Evolutionary conservation across 371 early-diverging fungal genomes (phyloP), one percentile per base, ranked within the genome.

Genomic region (Encephalitozoon hellem): DNA sequence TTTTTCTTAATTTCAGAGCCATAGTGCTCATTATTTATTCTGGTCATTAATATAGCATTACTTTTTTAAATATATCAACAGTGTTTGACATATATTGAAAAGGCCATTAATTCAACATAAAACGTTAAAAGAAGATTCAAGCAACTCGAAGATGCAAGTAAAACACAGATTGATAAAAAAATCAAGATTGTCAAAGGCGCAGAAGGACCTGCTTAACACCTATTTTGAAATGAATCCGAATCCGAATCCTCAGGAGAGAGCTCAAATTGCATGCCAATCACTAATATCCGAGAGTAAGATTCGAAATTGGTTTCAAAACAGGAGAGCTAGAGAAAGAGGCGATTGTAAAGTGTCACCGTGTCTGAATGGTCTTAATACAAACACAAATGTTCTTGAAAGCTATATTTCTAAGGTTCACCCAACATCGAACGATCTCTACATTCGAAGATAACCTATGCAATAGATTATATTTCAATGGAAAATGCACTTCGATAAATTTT

Each of bases 291-390:
- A 72, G 39, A 55, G 77, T 26, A 84, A 79, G 28, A 69, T 84
- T 9, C 73, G 80, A 66, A 84, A 81, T 15, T 84, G 84, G 84
- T 84, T 84, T 47, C 84, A 84, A 67, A 84, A 84, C 72, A 81
- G 76, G 65, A 21, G 84, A n/a, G 80, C 84, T 4, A 84, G 80
- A 65, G 76, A 79, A 45, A 77, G 77, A 74, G 28, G 21, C 8
- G 47, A 45, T 21, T 21, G 15, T 45, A 30, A n/a, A 18, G 26
- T 4, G 28, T 15, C 28, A 1, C 23, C 43, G 18, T 25, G 34
- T 26, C 49, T 38, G 30, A 25, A 8, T 18, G 12, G 2, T 15
- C 21, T 18, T 28, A 43, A 15, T 39, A 28, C 11, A 28, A 43
- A 15, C 18, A 28, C 11, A 28, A 34, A 51, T 41, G 2, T 6